Evolutionary conservation across 1,284 basidiomycete species (phyloP), one percentile per base, ranked within the genome.

Genomic region (Puccinia coronata): DNA sequence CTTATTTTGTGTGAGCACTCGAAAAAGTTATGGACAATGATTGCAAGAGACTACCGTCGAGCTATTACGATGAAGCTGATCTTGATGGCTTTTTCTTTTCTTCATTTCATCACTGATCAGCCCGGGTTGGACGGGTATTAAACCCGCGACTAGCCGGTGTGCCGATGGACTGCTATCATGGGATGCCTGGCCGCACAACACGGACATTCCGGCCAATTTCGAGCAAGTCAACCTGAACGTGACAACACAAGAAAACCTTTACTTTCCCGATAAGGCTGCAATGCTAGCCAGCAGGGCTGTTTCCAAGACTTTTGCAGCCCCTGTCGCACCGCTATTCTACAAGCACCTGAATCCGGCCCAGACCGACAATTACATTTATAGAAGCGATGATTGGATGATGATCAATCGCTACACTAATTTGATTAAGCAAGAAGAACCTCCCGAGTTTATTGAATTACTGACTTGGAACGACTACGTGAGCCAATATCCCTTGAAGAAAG

Each of bases 401-500:
- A 36, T 80, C 31, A 80, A 80, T 71, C 65, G 77, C 9, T 80
- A 80, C 67, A 80, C 77, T 1, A 80, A 80, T 23, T 28, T 80
- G 16, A 80, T 80, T 25, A 70, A 80, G 63, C 77, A 72, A 59
- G 36, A 71, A 2, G 23, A 31, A n/a, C 49, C 63, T 57, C 77
- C 77, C 23, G 65, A 80, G n/a, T 80, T 80, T 49, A 72, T 80
- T 71, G 51, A 80, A 72, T 55, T 80, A 11, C 69, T 80, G 1
- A 80, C 77, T 47, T 80, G 77, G 77, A 80, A 80, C 47, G 77
- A 80, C 70, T 80, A 80, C 34, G 77, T 80, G 49, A 78, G 76
- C 25, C 16, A 65, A 9, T 47, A 31, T 55, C 61, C 20, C n/a
- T n/a, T n/a, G n/a, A n/a, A n/a, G n/a, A n/a, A n/a, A n/a, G n/a